Conservation (phyloP, 495 filamentous ascomycete species). For the Endocarpon pusillum region DNA sequence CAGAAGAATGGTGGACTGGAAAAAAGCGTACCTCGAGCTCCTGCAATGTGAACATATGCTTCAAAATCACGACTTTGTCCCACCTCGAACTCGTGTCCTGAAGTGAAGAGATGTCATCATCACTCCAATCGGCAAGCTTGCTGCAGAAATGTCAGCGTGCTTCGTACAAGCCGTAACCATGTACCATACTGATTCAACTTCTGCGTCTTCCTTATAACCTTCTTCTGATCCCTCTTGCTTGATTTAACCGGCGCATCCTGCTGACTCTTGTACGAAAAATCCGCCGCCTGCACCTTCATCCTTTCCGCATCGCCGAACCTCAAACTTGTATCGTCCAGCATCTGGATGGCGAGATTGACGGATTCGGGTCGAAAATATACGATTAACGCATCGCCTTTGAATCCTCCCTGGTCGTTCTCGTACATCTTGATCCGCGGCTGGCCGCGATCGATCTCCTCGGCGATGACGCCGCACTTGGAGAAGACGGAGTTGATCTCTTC, state of each 20-base stretch:
- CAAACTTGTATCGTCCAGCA: conserved; percentile 83
- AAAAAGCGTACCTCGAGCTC: conserved; percentile 44
- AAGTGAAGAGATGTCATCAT: conserved; percentile 52
- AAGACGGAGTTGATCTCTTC: conserved; percentile 75
- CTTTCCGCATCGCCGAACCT: conserved; percentile 40
- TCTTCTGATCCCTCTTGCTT: conserved; percentile 41
- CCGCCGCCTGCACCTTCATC: conserved; percentile 73
- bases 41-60: conserved; percentile 83
- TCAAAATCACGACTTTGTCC: conserved; percentile 72
- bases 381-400: conserved; percentile 86
- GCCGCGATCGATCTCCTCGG: conserved; percentile 77
- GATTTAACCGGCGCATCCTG: conserved; percentile 14
- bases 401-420: conserved; percentile 56
- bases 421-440: conserved; percentile 88
- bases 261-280: conserved; percentile 71
- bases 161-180: conserved; percentile 1
- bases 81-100: conserved; percentile 41
- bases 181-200: conserved; percentile 49
- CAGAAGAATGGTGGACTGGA: not conserved
- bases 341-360: conserved; percentile 72
- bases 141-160: conserved; percentile 22
- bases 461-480: conserved; percentile 79
- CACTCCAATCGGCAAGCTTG: conserved; percentile 85
- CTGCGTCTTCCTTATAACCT: conserved; percentile 77
- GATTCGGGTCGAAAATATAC: conserved; percentile 90